Percentiles rank a stretch among this genome's conserved stretches.
Evolutionary conservation across 495 filamentous ascomycete genomes (phyloP).

Genomic region (Talaromyces liani): DNA sequence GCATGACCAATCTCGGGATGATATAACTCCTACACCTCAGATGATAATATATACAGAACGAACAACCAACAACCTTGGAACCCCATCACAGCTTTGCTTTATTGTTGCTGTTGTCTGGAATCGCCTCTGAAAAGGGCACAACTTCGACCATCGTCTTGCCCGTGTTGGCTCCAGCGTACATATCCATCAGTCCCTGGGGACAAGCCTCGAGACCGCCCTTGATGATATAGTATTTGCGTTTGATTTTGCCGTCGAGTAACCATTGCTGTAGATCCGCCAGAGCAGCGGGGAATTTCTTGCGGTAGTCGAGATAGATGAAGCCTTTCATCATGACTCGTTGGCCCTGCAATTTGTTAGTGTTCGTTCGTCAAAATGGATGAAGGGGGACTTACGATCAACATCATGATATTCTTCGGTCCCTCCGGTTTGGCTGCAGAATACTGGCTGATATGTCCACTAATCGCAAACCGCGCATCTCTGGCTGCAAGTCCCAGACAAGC

Average conservation of each 20-base stretch:
- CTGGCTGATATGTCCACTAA: slow-evolving; percentile 48
- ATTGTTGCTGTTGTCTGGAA: slow-evolving; percentile 2
- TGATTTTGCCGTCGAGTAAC: slow-evolving; percentile 47
- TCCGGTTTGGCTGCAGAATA: slow-evolving; percentile 42
- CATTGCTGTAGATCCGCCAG: slow-evolving; percentile 39
- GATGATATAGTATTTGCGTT: slow-evolving; percentile 49
- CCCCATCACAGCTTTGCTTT: not conserved
- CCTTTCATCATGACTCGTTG: slow-evolving; percentile 48
- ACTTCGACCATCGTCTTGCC: slow-evolving; percentile 47
- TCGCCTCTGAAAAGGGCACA: slow-evolving; percentile 25
- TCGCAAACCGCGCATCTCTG: slow-evolving; percentile 40
- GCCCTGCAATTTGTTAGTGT: slow-evolving; percentile 23
- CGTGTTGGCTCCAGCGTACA: slow-evolving; percentile 45
- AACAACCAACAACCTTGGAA: not conserved
- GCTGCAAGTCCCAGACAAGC: slow-evolving; percentile 40
- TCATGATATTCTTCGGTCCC: slow-evolving; percentile 41
- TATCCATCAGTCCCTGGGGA: slow-evolving; percentile 39
- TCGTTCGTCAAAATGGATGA: not conserved
- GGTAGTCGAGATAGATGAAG: slow-evolving; percentile 49
- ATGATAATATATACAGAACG: not conserved
- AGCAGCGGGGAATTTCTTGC: slow-evolving; percentile 35
- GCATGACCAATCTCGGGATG: not conserved
- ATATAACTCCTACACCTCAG: not conserved
- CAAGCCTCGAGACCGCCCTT: slow-evolving; percentile 42
- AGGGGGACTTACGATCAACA: slow-evolving; percentile 37